Base-by-base conservation (phyloP, 1,139 yeast genomes). In the Petasospora rhodanensis region DNA sequence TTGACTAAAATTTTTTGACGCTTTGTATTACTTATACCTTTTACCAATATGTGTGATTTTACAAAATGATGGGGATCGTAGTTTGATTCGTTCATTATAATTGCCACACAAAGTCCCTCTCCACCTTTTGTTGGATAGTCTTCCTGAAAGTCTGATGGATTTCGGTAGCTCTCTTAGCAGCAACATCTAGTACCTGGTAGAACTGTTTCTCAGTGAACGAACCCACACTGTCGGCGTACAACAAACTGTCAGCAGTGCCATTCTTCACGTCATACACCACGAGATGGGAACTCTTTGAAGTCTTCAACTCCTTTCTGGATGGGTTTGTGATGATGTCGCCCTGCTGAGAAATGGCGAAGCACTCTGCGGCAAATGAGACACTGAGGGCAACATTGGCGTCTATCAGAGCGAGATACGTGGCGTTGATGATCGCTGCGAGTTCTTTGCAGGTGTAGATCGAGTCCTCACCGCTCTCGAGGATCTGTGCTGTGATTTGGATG, bases 401-500 rank as follows among this genome's bases (percentile, higher is more conserved):
- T 2, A 86, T 54, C 30, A 89, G 65, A 0, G 96, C 95, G 45
- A 83, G 61, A 41, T 68, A 76, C 5, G 79, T 63, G 9, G 87
- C 76, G 55, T 89, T 89, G 28, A 89, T 67, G 12, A 84, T 79
- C 2, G 82, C 76, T 27, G 79, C 70, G 27, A 86, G 60, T 52
- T 86, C 95, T 37, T 73, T 66, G 32, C 66, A 46, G 4, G 61
- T 46, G 37, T 59, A 61, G n/a, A 52, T 40, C 7, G 50, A 59
- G 21, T 62, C 59, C 37, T 70, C 76, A 35, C 82, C 83, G 17
- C 76, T 58, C 36, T 80, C 76, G 31, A 86, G 59, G 31, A 87
- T 68, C 57, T 91, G 98, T n/a, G 84, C 77, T 18, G 84, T 91
- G 4, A 91, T 68, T 54, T 87, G 96, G 23, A 91, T 76, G 32